Conservation (phyloP, 306 rosid species). For the Quercus agrifolia region DNA sequence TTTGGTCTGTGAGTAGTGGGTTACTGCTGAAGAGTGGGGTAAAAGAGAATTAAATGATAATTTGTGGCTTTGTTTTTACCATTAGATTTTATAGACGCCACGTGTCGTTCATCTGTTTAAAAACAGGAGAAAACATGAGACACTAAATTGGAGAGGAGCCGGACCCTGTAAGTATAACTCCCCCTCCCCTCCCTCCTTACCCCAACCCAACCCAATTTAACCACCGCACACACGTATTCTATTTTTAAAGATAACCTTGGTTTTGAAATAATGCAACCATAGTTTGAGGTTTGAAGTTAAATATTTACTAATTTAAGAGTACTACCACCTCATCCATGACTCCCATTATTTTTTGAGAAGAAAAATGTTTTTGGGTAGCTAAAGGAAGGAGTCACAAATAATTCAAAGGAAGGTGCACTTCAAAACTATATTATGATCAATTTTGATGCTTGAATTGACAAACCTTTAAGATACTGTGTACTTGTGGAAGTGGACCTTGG, state of each 20-base stretch:
- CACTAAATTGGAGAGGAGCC: too few relatives aligned
- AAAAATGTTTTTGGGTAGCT: not conserved
- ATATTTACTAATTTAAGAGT: not conserved
- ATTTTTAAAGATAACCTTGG: not conserved
- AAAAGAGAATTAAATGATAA: too few relatives aligned
- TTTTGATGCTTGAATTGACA: not conserved
- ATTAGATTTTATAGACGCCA: too few relatives aligned
- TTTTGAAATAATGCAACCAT: not conserved
- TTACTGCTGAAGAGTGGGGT: too few relatives aligned
- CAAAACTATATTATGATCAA: not conserved
- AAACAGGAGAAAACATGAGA: too few relatives aligned
- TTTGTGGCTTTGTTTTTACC: too few relatives aligned
- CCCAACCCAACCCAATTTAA: too few relatives aligned
- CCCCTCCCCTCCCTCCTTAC: too few relatives aligned
- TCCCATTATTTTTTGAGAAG: not conserved
- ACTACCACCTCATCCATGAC: not conserved
- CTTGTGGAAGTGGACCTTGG: not conserved
- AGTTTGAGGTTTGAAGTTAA: not conserved
- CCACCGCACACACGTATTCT: not conserved
- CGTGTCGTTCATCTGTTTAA: too few relatives aligned
- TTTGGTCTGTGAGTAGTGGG: too few relatives aligned
- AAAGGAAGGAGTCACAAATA: not conserved
- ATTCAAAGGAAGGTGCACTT: not conserved
- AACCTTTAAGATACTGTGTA: not conserved
- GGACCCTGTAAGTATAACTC: not conserved